Base-by-base conservation (phyloP, 306 rosid species). In the Erythrophleum fordii region DNA sequence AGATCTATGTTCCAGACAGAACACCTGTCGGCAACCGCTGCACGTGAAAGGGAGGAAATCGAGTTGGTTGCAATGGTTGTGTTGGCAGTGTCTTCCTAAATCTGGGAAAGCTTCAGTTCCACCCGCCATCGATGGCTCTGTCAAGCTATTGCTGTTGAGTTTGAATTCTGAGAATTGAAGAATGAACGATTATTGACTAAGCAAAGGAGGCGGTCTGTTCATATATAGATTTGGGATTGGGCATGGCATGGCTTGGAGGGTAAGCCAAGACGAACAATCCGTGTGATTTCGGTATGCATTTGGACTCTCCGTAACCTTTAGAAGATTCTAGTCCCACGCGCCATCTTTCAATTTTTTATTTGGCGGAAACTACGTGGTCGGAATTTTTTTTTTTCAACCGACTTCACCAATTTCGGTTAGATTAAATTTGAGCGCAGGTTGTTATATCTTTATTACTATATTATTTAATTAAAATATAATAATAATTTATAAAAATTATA, bases 41-140 rank as follows among this genome's bases (percentile, higher is more conserved):
- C 99, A 95, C 4, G 88, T 85, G 76, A 93, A 95, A 42, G 98
- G 99, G 46, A 95, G 96, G 56, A 95, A 93, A 86, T 95, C 99
- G 14, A 93, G 97, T 29, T 85, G 98, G 78, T 88, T 62, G 85
- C 99, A 95, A 87, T 91, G 78, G 4, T 56, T 48, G 34, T 73
- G 88, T 28, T 95, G 92, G 81, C 99, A 95, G 81, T 95, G 98
- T 68, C 77, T 80, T 16, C 98, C 98, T 78, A 95, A 88, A 83
- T 95, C 96, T 8, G 96, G 98, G 11, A 95, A 95, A 82, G 98
- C 99, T 87, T 90, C 93, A 6, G 98, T 91, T 82, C 98, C 99
- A 48, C 97, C 97, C 22, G 79, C 89, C 95, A 92, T 94, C 60
- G 59, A 65, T 66, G n/a, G 20, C 2, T 11, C n/a, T 16, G 18